A percentile compares a stretch with the other conserved stretches of the same genome.
These are phyloP conservation scores for Chalciporus pseudorubinellus DNA, from an alignment of 768 basidiomycete species.

Conservation along the genomic window DNA sequence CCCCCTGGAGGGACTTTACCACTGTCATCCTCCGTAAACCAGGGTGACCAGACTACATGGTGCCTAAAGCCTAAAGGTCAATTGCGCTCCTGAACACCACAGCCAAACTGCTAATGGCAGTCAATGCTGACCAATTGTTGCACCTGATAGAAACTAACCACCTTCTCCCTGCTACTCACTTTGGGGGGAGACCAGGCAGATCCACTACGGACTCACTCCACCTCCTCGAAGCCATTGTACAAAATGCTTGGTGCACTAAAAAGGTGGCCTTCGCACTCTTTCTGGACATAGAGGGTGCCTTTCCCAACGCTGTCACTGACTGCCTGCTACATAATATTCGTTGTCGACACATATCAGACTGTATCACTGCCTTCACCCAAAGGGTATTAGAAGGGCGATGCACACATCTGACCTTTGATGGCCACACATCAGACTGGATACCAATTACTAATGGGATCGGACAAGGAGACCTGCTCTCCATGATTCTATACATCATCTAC, in stretches of 20 bases:
- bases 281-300: too few relatives aligned
- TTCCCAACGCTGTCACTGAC: too few relatives aligned
- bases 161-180: constrained; percentile 37
- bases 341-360: too few relatives aligned
- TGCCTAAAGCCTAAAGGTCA: constrained; percentile 35
- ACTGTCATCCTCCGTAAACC: constrained; percentile 38
- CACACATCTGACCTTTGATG: too few relatives aligned
- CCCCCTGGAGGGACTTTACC: constrained; percentile 23
- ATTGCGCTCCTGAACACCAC: constrained; percentile 36
- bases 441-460: too few relatives aligned
- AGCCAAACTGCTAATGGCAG: constrained; percentile 29
- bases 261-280: constrained; percentile 38
- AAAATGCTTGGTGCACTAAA: constrained; percentile 34
- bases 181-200: too few relatives aligned
- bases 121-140: constrained; percentile 24
- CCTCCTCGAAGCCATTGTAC: constrained; percentile 21
- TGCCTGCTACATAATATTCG: too few relatives aligned
- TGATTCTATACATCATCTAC: too few relatives aligned
- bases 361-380: too few relatives aligned
- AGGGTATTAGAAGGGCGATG: constrained; percentile 45
- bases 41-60: constrained; percentile 32
- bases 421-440: not conserved
- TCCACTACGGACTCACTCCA: too few relatives aligned
- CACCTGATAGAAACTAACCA: constrained; percentile 29
- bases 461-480: too few relatives aligned